Base-by-base conservation (phyloP, 2,329 filamentous ascomycete species). In the Talaromyces sp. region DNA sequence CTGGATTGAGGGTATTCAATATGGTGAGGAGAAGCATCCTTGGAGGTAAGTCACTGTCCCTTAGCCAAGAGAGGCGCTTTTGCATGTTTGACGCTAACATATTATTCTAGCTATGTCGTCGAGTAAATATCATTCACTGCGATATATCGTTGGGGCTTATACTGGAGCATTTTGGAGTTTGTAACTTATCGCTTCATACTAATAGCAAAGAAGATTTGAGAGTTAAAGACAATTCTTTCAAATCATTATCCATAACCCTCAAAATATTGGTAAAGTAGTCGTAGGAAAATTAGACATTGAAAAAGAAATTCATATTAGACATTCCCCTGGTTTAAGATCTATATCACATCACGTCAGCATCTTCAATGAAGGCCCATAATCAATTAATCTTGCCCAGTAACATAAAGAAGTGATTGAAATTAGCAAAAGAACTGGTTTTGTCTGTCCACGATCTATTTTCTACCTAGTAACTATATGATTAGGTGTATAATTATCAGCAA, bases 1-100 rank as follows among this genome's bases (percentile, higher is more conserved):
- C 67, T 99, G 94, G 94, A 97, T 99, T 62, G 92, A 96, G 79
- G 87, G 79, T 28, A 92, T 95, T 65, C 93, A 97, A 78, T 97
- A 97, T 72, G 94, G 94, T 63, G 92, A 97, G 63, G 89, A 93
- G 75, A 84, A 90, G 72, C 91, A 97, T 73, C 82, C 87, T 64
- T 99, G 94, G 94, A 97, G 92, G 81, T 87, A 86, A 73, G 77
- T 70, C 17, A 39, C 22, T n/a, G 8, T 21, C 1, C 11, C 2
- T 43, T 22, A 5, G 13, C 11, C 40, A 2, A 2, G 5, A 35
- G 33, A 43, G 40, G n/a, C 39, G n/a, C 5, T 40, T 21, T 17
- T 40, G 8, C 17, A 22, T 25, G 21, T 10, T 41, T 17, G 9
- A 33, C 7, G 43, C 45, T 48, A 15, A 48, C 28, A 13, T 1